Base-by-base conservation (phyloP, 2,329 filamentous ascomycete species). In the Xylaria multiplex region DNA sequence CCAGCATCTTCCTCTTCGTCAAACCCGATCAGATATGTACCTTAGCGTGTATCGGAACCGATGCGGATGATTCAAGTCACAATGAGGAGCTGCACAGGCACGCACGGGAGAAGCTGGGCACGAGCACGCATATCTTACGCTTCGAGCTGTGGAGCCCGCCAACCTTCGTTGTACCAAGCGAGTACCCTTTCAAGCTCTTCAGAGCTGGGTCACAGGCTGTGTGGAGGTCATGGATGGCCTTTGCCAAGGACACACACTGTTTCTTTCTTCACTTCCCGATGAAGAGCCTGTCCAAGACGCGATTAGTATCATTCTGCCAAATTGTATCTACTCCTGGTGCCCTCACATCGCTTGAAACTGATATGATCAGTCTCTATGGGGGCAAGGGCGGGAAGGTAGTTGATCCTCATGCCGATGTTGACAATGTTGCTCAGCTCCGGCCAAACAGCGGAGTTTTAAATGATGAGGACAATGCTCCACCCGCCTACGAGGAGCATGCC, bases 261-360 rank as follows among this genome's bases (percentile, higher is more conserved):
- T 66, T 66, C 43, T 55, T 56, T 37, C 50, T 63, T 53, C 55
- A 66, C 37, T 56, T 66, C n/a, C 64, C 64, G 2, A 59, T 40
- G 43, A 59, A 11, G 24, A 46, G 30, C 43, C 27, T 62, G 19
- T 59, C 64, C 24, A 62, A 62, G 30, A 14, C 48, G 6, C 64
- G 30, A 6, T 27, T 66, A 45, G 1, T 45, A 32, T 62, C 54
- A 4, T 66, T 66, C 35, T 66, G 64, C 19, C 40, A 45, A 19
- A 43, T 49, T 37, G 64, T 49, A 3, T 66, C 64, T 27, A 56
- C 13, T 24, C 14, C 2, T 11, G 64, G 54, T 14, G 42, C 43
- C 7, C 54, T 66, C 37, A 30, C 42, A 2, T 40, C 54, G 0
- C 30, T 66, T 7, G 24, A 50, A 16, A 43, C 52, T 22, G 56